Evolutionary conservation across 768 basidiomycete genomes (phyloP).

Genomic region (Lactarius hatsudake): DNA sequence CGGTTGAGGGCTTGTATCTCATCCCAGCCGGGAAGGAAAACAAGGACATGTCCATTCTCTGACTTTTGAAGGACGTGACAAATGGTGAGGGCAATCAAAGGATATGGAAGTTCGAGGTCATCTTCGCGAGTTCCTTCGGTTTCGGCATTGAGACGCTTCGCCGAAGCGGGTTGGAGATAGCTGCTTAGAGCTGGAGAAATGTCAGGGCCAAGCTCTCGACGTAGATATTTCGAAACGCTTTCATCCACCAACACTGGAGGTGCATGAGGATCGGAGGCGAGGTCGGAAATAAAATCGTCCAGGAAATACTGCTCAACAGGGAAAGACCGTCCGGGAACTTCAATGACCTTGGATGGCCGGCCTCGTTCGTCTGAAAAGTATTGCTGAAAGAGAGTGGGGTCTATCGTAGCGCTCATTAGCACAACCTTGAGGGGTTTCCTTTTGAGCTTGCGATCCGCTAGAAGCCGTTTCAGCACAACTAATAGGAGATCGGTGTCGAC

Average conservation of each 20-base stretch:
- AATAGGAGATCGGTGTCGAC: slow-evolving; percentile 89
- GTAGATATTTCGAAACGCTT: slow-evolving; percentile 66
- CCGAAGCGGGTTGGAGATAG: slow-evolving; percentile 19
- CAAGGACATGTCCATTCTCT: slow-evolving; percentile 81
- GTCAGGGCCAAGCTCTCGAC: slow-evolving; percentile 56
- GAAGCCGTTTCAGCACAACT: slow-evolving; percentile 81
- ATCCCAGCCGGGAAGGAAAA: slow-evolving; percentile 93
- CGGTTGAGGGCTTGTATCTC: slow-evolving; percentile 77
- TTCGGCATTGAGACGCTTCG: slow-evolving; percentile 1
- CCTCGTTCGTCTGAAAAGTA: slow-evolving; percentile 75
- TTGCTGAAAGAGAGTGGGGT: slow-evolving; percentile 80
- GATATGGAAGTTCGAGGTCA: slow-evolving; percentile 75
- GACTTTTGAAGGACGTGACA: slow-evolving; percentile 71
- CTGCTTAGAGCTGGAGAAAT: slow-evolving; percentile 24
- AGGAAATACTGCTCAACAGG: slow-evolving; percentile 81
- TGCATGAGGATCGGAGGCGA: slow-evolving; percentile 41
- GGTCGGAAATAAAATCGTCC: slow-evolving; percentile 65
- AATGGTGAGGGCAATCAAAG: slow-evolving; percentile 78
- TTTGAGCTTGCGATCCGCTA: slow-evolving; percentile 68
- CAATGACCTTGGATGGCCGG: slow-evolving; percentile 63
- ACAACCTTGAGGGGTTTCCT: slow-evolving; percentile 78
- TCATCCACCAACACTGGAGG: slow-evolving; percentile 72
- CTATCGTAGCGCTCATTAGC: slow-evolving; percentile 96
- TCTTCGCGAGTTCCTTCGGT: slow-evolving; percentile 41
- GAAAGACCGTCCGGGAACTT: slow-evolving; percentile 88